A percentile compares a stretch with the other conserved stretches of the same genome.
Conservation (phyloP, 345 rosid genomes). For the Pugionium cornutum region DNA sequence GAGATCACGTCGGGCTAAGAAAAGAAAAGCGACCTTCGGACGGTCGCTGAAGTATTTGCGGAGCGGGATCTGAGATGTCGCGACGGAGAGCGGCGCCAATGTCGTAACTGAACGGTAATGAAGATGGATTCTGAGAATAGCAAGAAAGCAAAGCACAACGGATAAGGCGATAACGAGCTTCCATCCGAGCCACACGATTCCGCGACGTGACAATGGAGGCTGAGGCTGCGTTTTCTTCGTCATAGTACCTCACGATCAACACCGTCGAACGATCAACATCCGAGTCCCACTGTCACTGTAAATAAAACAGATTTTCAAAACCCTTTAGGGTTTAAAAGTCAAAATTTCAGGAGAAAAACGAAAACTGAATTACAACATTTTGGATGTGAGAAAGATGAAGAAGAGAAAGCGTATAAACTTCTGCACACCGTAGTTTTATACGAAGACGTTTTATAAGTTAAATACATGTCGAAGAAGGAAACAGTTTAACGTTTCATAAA, state of each 20-base stretch:
- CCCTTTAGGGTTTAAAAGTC: constrained; percentile 18
- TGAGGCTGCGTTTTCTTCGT: constrained; percentile 48
- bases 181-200: constrained; percentile 64
- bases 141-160: constrained; percentile 56
- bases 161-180: constrained; percentile 62
- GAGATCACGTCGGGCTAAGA: constrained; percentile 61
- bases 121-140: constrained; percentile 59
- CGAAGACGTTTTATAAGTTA: too few species aligned
- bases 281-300: not conserved
- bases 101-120: constrained; percentile 41
- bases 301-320: not conserved
- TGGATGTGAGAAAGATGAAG: constrained; percentile 7
- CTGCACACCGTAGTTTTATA: too few species aligned
- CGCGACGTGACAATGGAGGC: constrained; percentile 42
- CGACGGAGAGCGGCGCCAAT: constrained; percentile 32
- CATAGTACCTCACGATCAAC: constrained; percentile 42
- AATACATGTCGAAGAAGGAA: too few species aligned
- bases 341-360: constrained; percentile 22
- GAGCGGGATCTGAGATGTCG: constrained; percentile 39
- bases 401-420: not conserved
- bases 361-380: not conserved
- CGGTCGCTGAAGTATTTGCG: constrained; percentile 38
- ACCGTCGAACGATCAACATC: constrained; percentile 34
- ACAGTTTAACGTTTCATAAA: too few species aligned
- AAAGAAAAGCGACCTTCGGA: constrained; percentile 70